These are phyloP conservation scores for Dothiorella sarmentorum DNA, from an alignment of 2,329 filamentous ascomycete genomes.

Conservation along the genomic window DNA sequence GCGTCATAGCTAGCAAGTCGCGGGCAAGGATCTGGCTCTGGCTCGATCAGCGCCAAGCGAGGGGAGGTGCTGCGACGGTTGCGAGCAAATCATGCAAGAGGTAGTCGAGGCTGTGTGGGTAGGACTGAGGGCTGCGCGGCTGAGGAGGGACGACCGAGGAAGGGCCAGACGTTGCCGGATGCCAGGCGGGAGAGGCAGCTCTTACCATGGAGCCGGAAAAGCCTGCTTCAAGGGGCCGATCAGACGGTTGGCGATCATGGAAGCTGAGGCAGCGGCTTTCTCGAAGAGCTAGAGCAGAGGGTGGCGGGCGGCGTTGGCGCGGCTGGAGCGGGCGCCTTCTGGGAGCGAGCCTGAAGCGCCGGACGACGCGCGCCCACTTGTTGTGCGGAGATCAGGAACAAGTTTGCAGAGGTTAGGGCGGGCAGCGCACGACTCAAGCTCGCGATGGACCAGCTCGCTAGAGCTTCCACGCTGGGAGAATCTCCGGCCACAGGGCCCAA, in stretches of 20 bases:
- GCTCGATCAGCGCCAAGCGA: slow-evolving; percentile 19
- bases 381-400: slow-evolving; percentile 16
- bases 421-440: slow-evolving; percentile 12
- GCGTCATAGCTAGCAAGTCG: slow-evolving; percentile 19
- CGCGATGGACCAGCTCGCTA: slow-evolving; percentile 7
- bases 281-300: slow-evolving; percentile 6
- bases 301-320: slow-evolving; percentile 8
- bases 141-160: slow-evolving; percentile 19
- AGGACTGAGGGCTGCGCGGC: slow-evolving; percentile 1
- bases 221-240: slow-evolving; percentile 17
- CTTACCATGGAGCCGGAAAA: slow-evolving; percentile 20
- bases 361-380: slow-evolving; percentile 8
- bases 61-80: slow-evolving; percentile 16
- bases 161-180: slow-evolving; percentile 18
- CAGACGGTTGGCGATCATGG: slow-evolving; percentile 17
- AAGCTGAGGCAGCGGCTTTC: slow-evolving; percentile 15
- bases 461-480: slow-evolving; percentile 11
- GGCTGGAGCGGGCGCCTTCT: neutral
- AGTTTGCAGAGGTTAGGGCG: slow-evolving; percentile 11
- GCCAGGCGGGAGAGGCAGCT: slow-evolving; percentile 15
- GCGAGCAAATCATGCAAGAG: slow-evolving; percentile 17
- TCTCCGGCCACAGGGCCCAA: slow-evolving; percentile 15
- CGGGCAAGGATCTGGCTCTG: slow-evolving; percentile 18
- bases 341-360: slow-evolving; percentile 16
- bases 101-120: slow-evolving; percentile 11